These are phyloP conservation scores for Endocladia muricata DNA, from an alignment of 31 red algal species.

Conservation along the genomic window DNA sequence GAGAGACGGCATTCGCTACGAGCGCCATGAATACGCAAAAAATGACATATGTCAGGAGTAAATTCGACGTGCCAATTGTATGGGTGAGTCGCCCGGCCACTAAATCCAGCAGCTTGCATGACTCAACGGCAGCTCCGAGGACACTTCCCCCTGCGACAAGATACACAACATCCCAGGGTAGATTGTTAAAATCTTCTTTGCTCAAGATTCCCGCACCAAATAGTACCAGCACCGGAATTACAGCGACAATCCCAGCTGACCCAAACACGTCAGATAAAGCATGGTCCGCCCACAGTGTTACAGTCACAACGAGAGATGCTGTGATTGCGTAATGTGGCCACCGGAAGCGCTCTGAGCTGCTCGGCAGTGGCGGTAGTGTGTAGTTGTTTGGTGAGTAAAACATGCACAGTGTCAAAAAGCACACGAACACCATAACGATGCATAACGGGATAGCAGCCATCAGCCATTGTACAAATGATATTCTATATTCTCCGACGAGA, in stretches of 20 bases:
- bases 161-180: conserved; percentile 97
- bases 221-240: conserved; percentile 74
- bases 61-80: conserved; percentile 8
- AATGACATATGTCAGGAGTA: conserved; percentile 63
- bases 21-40: conserved; percentile 75
- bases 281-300: conserved; percentile 76
- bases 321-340: conserved; percentile 63
- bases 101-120: conserved; percentile 77
- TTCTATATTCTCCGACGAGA: conserved; percentile 40
- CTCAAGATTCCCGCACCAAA: conserved; percentile 86
- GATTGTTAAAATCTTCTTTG: conserved; percentile 97
- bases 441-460: conserved; percentile 60
- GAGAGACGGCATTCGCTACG: conserved; percentile 69
- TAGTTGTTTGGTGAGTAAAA: conserved; percentile 53
- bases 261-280: conserved; percentile 51
- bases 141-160: conserved; percentile 87
- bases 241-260: conserved; percentile 85
- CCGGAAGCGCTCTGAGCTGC: conserved; percentile 39
- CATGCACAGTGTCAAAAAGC: conserved; percentile 45
- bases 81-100: conserved; percentile 46
- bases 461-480: conserved; percentile 92
- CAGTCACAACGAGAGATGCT: conserved; percentile 56
- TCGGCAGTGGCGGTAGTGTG: conserved; percentile 58
- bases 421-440: conserved; percentile 52
- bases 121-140: conserved; percentile 84